phyloP scores from a whole-genome alignment of 169 alveolate genomes.

The Plasmodium relictum region DNA sequence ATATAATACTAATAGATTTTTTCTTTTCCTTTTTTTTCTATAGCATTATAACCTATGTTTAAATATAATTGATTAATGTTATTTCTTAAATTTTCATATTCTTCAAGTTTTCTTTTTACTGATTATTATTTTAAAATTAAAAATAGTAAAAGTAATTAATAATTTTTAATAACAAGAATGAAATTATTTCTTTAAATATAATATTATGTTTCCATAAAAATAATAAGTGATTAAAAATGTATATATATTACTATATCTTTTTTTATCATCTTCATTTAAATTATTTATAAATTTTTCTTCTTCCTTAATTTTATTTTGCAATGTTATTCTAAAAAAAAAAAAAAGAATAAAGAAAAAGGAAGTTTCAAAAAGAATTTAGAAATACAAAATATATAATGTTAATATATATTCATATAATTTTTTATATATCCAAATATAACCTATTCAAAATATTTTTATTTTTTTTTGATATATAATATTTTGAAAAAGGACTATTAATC shows the following conservation, averaged over 20 bases:
- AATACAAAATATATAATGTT: neutral
- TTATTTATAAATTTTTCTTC: conserved; percentile 34
- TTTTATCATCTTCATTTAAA: conserved; percentile 16
- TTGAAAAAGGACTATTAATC: conserved; percentile 51
- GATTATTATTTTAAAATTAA: neutral
- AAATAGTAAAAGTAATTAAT: neutral
- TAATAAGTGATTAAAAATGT: neutral
- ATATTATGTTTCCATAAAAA: neutral
- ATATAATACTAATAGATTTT: neutral
- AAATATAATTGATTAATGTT: conserved; percentile 24
- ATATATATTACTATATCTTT: conserved; percentile 31
- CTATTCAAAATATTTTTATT: neutral
- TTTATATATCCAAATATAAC: too few species aligned
- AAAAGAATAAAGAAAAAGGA: conserved; percentile 9
- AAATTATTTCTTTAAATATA: too few species aligned
- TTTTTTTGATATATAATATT: conserved; percentile 35
- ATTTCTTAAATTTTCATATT: conserved; percentile 29
- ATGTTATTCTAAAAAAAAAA: conserved; percentile 1
- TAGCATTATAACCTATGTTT: conserved; percentile 33
- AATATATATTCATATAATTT: too few species aligned
- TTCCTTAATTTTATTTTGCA: conserved; percentile 19
- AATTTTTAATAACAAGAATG: too few species aligned
- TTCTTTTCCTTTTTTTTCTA: neutral
- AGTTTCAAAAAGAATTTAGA: neutral
- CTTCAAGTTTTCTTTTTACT: conserved; percentile 36